These are phyloP conservation scores for Iris macrosiphon DNA, from an alignment of 106 monocot genomes.

Conservation along the genomic window DNA sequence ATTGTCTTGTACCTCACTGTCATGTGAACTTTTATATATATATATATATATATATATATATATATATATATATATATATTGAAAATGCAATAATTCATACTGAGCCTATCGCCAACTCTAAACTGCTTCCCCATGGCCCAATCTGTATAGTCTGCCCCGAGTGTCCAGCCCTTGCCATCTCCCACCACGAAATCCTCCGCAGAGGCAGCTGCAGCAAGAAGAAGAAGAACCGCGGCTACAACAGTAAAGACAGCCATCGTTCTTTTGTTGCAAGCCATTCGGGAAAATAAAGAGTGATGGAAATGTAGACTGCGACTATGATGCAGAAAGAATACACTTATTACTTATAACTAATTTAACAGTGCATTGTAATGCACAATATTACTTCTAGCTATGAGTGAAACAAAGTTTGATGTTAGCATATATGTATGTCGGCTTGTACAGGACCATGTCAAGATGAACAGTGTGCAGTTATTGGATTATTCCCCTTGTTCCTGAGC, in stretches of 20 bases:
- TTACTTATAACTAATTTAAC: too few species aligned
- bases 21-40: too few species aligned
- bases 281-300: not conserved
- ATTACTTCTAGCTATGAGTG: too few species aligned
- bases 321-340: too few species aligned
- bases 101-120: conserved; percentile 4
- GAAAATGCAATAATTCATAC: too few species aligned
- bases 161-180: conserved; percentile 1
- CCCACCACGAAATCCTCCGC: conserved; percentile 7
- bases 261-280: conserved; percentile 5
- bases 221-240: not conserved
- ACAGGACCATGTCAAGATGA: too few species aligned
- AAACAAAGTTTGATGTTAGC: too few species aligned
- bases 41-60: not conserved
- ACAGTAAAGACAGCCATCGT: not conserved
- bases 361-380: too few species aligned
- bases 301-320: not conserved
- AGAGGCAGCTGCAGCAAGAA: not conserved
- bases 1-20: too few species aligned
- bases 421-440: too few species aligned
- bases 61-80: not conserved
- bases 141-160: conserved; percentile 3
- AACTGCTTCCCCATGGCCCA: conserved; percentile 11
- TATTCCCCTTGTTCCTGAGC: too few species aligned
- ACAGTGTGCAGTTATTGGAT: too few species aligned